A percentile compares a stretch with the other conserved stretches of the same genome.
phyloP scores from a whole-genome alignment of 2,329 filamentous ascomycete genomes.

The Dactylellina cionopaga region DNA sequence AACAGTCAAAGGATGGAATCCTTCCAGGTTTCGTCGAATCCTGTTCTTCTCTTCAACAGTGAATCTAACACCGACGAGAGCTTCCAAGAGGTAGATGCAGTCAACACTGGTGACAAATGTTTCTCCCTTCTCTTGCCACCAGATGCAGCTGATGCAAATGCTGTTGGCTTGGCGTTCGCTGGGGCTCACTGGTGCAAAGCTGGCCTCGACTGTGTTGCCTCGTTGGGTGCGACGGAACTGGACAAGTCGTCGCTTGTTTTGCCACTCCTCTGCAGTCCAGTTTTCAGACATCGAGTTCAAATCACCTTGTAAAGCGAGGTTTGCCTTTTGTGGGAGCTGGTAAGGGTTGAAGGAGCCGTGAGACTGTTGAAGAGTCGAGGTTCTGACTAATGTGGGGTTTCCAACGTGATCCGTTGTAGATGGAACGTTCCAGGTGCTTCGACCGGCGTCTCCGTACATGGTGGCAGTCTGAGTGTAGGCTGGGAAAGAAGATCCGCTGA shows the following conservation, averaged over 20 bases:
- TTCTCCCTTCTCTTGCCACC: slow-evolving; percentile 90
- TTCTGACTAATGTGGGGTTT: slow-evolving; percentile 73
- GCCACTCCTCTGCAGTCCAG: slow-evolving; percentile 85
- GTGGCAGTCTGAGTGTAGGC: slow-evolving; percentile 66
- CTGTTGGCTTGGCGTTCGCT: slow-evolving; percentile 83
- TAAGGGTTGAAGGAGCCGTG: slow-evolving; percentile 76
- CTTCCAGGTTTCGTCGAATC: slow-evolving; percentile 93
- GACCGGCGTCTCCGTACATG: slow-evolving; percentile 61
- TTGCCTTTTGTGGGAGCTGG: slow-evolving; percentile 81
- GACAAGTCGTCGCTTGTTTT: slow-evolving; percentile 82
- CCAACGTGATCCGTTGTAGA: slow-evolving; percentile 54
- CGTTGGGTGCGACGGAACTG: slow-evolving; percentile 85
- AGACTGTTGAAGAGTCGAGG: slow-evolving; percentile 72
- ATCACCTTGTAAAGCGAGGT: slow-evolving; percentile 85
- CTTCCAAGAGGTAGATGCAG: slow-evolving; percentile 93
- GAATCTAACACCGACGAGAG: slow-evolving; percentile 85
- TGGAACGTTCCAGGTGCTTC: slow-evolving; percentile 54
- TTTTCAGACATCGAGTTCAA: slow-evolving; percentile 82
- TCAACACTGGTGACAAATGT: slow-evolving; percentile 97
- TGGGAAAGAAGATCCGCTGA: slow-evolving; percentile 63
- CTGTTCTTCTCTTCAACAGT: slow-evolving; percentile 98
- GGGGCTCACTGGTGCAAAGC: slow-evolving; percentile 79
- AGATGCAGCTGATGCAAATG: slow-evolving; percentile 97
- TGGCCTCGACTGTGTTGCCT: slow-evolving; percentile 81
- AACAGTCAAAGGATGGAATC: slow-evolving; percentile 89